A percentile compares a stretch with the other conserved stretches of the same genome.
These are phyloP conservation scores for Tagetes erecta DNA, from an alignment of 129 eudicot genomes.

Conservation along the genomic window DNA sequence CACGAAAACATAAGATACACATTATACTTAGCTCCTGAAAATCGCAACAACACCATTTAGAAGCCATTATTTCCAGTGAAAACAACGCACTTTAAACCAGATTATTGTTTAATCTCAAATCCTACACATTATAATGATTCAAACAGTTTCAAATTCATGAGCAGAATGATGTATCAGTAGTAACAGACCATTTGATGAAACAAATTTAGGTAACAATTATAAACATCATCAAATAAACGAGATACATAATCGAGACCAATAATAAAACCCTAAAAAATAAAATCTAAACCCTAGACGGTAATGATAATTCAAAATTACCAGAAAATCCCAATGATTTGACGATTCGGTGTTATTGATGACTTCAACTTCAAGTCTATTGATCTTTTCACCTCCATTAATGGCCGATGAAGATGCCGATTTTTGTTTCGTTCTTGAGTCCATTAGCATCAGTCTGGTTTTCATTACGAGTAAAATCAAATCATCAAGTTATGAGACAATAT, in stretches of 20 bases:
- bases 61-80: not conserved
- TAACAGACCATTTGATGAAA: not conserved
- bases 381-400: slow-evolving; percentile 2
- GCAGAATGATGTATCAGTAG: too few species aligned
- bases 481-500: not conserved
- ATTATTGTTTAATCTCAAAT: not conserved
- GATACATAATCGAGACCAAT: not conserved
- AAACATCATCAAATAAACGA: not conserved
- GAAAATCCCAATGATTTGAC: slow-evolving; percentile 51
- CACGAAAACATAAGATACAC: not conserved
- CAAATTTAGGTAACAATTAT: not conserved
- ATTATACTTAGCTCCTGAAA: not conserved
- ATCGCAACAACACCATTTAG: not conserved
- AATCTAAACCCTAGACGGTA: slow-evolving; percentile 6
- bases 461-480: not conserved
- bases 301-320: slow-evolving; percentile 33
- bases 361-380: slow-evolving; percentile 12
- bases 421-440: slow-evolving; percentile 18
- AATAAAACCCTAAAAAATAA: not conserved
- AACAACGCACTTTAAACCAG: not conserved
- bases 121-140: not conserved
- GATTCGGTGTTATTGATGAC: slow-evolving; percentile 17
- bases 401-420: slow-evolving; percentile 15
- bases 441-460: not conserved
- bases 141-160: too few species aligned